These are phyloP conservation scores for Geranium brycei DNA, from an alignment of 345 rosid species.

Conservation along the genomic window DNA sequence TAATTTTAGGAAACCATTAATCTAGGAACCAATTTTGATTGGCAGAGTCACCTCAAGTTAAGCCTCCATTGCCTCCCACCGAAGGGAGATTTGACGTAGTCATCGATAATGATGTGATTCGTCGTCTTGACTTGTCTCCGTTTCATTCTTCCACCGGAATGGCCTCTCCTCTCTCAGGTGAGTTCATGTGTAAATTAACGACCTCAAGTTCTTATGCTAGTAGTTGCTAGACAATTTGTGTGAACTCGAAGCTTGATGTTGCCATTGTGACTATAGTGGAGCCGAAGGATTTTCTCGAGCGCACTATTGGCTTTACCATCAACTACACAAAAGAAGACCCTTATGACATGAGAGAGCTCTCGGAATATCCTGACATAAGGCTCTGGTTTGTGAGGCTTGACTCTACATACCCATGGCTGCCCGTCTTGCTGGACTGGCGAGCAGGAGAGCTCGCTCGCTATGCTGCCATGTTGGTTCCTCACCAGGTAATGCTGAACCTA, in stretches of 20 bases:
- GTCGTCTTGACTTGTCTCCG: conserved; percentile 58
- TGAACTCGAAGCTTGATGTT: too few relatives aligned
- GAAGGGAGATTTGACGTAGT: conserved; percentile 59
- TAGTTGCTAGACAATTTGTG: too few relatives aligned
- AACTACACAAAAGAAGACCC: conserved; percentile 62
- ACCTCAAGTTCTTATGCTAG: neutral
- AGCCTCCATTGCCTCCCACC: conserved; percentile 68
- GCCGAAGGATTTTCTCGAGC: conserved; percentile 47
- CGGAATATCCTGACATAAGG: conserved; percentile 74
- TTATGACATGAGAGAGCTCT: conserved; percentile 52
- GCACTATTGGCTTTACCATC: conserved; percentile 61
- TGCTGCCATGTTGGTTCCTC: conserved; percentile 78
- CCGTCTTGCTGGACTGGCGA: conserved; percentile 72
- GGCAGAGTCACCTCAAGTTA: conserved; percentile 37
- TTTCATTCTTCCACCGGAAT: conserved; percentile 56
- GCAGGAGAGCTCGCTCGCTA: conserved; percentile 89
- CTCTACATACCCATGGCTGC: conserved; percentile 74
- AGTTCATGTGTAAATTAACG: neutral
- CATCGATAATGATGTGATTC: conserved; percentile 39
- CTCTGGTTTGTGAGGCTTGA: conserved; percentile 88
- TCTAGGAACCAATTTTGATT: neutral
- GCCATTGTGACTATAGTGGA: conserved; percentile 21
- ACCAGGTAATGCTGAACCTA: conserved; percentile 34
- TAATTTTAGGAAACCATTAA: too few relatives aligned
- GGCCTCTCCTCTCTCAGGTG: conserved; percentile 47